phyloP scores from a whole-genome alignment of 2,329 filamentous ascomycete species.

The Pseudocercospora macadamiae region DNA sequence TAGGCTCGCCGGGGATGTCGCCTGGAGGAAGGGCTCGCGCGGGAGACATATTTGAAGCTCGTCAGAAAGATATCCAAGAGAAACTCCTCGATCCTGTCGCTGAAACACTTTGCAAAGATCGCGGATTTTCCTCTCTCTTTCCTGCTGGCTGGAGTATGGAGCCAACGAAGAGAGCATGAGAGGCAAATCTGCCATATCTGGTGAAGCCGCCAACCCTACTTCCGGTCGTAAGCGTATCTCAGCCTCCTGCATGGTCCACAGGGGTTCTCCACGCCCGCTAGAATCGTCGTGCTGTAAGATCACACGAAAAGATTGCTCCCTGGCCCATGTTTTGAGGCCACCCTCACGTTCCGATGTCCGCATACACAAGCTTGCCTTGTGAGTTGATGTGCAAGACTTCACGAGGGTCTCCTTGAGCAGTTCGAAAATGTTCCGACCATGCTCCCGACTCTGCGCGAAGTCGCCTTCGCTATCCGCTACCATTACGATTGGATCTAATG shows the following conservation, averaged over 20 bases:
- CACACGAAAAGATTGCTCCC: neutral
- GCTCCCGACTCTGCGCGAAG: neutral
- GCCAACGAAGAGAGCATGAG: neutral
- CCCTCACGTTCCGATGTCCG: neutral
- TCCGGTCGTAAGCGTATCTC: neutral
- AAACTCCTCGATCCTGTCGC: neutral
- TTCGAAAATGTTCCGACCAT: neutral
- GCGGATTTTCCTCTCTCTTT: neutral
- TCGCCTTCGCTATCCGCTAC: neutral
- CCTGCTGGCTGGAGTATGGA: neutral
- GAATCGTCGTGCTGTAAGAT: neutral
- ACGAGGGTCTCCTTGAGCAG: neutral
- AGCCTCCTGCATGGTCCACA: neutral
- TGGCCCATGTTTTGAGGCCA: neutral
- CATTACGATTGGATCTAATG: neutral
- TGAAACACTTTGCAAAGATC: neutral
- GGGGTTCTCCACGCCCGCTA: neutral
- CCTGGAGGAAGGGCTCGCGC: neutral
- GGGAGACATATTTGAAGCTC: neutral
- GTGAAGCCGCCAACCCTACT: neutral
- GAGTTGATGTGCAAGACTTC: neutral
- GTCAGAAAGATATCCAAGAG: neutral
- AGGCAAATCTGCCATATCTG: neutral
- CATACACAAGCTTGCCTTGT: neutral
- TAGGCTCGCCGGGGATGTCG: neutral